These are phyloP conservation scores for Parietichytrium sp. DNA, from an alignment of 108 stramenopile genomes.

Conservation along the genomic window DNA sequence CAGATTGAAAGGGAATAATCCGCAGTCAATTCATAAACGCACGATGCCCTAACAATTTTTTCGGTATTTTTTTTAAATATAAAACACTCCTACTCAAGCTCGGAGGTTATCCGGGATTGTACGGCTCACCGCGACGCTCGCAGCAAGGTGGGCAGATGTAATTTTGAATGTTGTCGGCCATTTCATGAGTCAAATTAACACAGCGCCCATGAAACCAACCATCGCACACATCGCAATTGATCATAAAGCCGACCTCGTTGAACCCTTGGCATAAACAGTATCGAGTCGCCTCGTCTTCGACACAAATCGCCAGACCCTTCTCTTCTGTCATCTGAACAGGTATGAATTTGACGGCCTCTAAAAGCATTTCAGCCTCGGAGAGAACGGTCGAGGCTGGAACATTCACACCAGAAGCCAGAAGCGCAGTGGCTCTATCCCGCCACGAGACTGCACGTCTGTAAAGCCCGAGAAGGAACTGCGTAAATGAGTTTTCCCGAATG, in stretches of 20 bases:
- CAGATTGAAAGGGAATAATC: no score
- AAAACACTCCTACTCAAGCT: no score
- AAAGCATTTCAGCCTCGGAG: not conserved
- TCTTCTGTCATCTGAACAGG: not conserved
- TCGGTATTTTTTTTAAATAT: no score
- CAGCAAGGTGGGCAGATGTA: slow-evolving; percentile 3
- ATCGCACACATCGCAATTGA: not conserved
- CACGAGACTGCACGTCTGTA: not conserved
- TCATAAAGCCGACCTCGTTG: not conserved
- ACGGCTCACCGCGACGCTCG: not conserved
- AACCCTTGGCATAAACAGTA: slow-evolving; percentile 8
- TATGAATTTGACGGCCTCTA: not conserved
- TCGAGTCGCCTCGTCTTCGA: not conserved
- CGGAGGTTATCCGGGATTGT: no score
- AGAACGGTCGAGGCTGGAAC: no score
- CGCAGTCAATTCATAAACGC: no score
- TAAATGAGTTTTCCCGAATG: not conserved
- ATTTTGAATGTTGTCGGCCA: not conserved
- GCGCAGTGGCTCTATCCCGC: not conserved
- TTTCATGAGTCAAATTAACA: no score
- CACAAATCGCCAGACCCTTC: not conserved
- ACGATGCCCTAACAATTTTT: no score
- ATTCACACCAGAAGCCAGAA: no score
- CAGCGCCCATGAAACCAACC: slow-evolving; percentile 3
- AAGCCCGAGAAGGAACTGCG: not conserved